A percentile compares a stretch with the other conserved stretches of the same genome.
Conservation (phyloP, 2,329 filamentous ascomycete species). For the Aspergillus hortae region DNA sequence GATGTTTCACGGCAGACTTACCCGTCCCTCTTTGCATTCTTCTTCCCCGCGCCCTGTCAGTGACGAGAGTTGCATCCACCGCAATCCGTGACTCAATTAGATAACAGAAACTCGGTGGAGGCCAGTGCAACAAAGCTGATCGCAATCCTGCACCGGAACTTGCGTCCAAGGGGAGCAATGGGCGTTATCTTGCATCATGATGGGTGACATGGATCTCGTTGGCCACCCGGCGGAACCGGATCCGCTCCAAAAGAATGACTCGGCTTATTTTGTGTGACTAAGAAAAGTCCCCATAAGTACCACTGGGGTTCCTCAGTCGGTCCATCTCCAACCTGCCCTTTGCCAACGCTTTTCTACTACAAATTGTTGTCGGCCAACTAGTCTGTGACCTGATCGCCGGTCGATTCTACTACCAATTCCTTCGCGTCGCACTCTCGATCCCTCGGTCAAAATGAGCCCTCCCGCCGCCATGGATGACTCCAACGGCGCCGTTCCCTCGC, state of each 20-base stretch:
- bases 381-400: background rate
- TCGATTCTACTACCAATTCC: background rate
- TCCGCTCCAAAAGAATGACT: conserved; percentile 14
- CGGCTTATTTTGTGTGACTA: conserved; percentile 6
- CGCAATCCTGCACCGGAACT: background rate
- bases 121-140: background rate
- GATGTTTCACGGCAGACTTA: background rate
- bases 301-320: too few species aligned
- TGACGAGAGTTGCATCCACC: conserved; percentile 17
- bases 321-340: background rate
- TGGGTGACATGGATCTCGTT: background rate
- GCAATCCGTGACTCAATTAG: conserved; percentile 13
- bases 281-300: background rate
- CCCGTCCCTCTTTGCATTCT: background rate
- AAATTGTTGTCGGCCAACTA: background rate
- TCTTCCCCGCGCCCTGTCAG: conserved; percentile 20
- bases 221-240: conserved; percentile 14
- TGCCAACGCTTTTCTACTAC: background rate
- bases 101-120: conserved; percentile 18
- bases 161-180: background rate
- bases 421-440: background rate
- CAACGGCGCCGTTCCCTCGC: conserved; percentile 9
- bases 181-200: background rate
- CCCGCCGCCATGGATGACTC: conserved; percentile 17
- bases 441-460: conserved; percentile 24